These are phyloP conservation scores for Fabrea salina DNA, from an alignment of 169 alveolate species.

Conservation along the genomic window DNA sequence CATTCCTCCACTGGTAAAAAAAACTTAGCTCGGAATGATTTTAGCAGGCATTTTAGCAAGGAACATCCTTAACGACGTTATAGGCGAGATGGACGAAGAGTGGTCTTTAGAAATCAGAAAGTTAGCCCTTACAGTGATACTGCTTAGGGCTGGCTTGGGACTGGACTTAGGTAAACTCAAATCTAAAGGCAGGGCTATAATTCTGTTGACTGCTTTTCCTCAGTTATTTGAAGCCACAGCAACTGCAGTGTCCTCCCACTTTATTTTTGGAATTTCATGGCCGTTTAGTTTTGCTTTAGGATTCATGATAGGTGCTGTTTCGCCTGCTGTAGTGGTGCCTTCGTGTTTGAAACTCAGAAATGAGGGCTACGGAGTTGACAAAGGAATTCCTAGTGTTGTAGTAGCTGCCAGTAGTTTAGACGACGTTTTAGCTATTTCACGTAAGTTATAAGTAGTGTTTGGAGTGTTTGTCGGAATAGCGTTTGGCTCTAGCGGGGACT, in stretches of 20 bases:
- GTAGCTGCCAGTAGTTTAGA: not conserved
- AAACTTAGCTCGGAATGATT: not conserved
- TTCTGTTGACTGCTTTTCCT: not conserved
- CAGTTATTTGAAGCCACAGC: not conserved
- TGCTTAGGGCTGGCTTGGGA: not conserved
- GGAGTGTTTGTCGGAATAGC: not conserved
- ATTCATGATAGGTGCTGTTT: constrained; percentile 9
- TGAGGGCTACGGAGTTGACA: not conserved
- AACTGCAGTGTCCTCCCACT: not conserved
- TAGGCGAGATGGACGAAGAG: not conserved
- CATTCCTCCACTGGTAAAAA: not conserved
- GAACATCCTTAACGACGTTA: not conserved
- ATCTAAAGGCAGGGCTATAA: not conserved
- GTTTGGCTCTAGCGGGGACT: not conserved
- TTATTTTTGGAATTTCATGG: not conserved
- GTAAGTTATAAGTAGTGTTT: not conserved
- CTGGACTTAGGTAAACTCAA: not conserved
- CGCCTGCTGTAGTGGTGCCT: not conserved
- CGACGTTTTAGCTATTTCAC: not conserved
- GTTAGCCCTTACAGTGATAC: not conserved
- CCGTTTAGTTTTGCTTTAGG: not conserved
- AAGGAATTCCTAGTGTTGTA: not conserved
- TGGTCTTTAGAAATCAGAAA: not conserved
- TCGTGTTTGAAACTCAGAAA: not conserved
- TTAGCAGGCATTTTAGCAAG: constrained; percentile 7